Evolutionary conservation across 352 stramenopile genomes (phyloP).

Genomic region (Globisporangium echinulatum): DNA sequence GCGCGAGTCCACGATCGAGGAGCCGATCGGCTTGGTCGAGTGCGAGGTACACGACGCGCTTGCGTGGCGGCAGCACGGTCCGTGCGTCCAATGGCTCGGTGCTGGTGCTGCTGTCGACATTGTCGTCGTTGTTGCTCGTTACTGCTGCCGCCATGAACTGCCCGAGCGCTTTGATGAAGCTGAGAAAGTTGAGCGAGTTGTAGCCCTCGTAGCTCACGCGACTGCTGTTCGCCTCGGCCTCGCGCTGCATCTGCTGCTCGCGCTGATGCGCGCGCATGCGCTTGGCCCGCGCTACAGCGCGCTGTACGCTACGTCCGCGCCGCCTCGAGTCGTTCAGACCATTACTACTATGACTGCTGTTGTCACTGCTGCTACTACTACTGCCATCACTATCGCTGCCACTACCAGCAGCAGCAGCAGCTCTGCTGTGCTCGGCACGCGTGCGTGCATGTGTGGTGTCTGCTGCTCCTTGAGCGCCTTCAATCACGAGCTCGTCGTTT

Average conservation of each 20-base stretch:
- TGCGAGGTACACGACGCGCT: constrained; percentile 44
- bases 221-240: not conserved
- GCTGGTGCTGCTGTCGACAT: not conserved
- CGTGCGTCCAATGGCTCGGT: too few relatives aligned
- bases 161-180: constrained; percentile 60
- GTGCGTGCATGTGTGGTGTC: not conserved
- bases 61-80: not conserved
- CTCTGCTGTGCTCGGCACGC: not conserved
- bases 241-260: constrained; percentile 7
- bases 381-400: constrained; percentile 3
- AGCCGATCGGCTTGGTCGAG: constrained; percentile 70
- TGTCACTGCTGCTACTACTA: not conserved
- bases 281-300: not conserved
- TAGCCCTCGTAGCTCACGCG: constrained; percentile 25
- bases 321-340: too few relatives aligned
- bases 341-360: too few relatives aligned
- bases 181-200: constrained; percentile 60
- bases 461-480: constrained; percentile 3
- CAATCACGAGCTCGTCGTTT: constrained; percentile 5
- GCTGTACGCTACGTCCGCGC: not conserved
- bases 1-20: constrained; percentile 41
- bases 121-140: not conserved
- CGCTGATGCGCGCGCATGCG: not conserved
- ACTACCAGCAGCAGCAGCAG: not conserved
- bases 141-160: constrained; percentile 27